phyloP scores from a whole-genome alignment of 441 rosid species.

The Omphalea diandra region DNA sequence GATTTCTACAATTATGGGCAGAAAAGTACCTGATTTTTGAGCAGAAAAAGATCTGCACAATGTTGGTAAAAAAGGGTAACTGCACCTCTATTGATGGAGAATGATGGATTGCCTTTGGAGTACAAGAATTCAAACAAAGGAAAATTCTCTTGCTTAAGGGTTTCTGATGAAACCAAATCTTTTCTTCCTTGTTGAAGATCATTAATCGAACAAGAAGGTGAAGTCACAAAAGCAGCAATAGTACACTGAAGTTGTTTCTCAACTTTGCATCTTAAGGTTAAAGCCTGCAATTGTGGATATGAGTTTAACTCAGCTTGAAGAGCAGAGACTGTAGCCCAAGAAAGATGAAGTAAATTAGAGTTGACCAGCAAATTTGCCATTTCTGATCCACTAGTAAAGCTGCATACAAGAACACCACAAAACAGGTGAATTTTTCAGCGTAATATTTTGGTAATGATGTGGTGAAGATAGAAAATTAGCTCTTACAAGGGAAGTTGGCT shows the following conservation, averaged over 20 bases:
- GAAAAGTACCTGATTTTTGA: conserved; percentile 41
- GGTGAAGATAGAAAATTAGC: background rate
- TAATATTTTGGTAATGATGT: background rate
- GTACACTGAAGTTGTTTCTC: conserved; percentile 13
- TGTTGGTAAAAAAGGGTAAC: conserved; percentile 33
- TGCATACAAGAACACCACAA: conserved; percentile 20
- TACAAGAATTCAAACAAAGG: conserved; percentile 42
- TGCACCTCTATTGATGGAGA: conserved; percentile 43
- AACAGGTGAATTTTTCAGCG: background rate
- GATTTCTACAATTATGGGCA: background rate
- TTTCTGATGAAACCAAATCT: conserved; percentile 34
- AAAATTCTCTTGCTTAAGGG: conserved; percentile 14
- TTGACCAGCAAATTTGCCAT: conserved; percentile 44
- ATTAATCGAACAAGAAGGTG: conserved; percentile 14
- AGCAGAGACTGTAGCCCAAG: conserved; percentile 39
- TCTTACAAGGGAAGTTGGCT: background rate
- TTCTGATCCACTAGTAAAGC: conserved; percentile 23
- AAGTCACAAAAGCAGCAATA: conserved; percentile 44
- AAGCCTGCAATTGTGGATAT: conserved; percentile 14
- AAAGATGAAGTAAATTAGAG: conserved; percentile 40
- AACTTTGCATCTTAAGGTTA: conserved; percentile 23
- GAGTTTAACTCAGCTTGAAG: conserved; percentile 19
- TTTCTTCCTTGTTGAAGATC: conserved; percentile 21
- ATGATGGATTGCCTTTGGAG: conserved; percentile 34
- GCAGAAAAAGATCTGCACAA: conserved; percentile 24